Evolutionary conservation across 2,329 filamentous ascomycete species (phyloP).

Genomic region (Diaporthe citri): DNA sequence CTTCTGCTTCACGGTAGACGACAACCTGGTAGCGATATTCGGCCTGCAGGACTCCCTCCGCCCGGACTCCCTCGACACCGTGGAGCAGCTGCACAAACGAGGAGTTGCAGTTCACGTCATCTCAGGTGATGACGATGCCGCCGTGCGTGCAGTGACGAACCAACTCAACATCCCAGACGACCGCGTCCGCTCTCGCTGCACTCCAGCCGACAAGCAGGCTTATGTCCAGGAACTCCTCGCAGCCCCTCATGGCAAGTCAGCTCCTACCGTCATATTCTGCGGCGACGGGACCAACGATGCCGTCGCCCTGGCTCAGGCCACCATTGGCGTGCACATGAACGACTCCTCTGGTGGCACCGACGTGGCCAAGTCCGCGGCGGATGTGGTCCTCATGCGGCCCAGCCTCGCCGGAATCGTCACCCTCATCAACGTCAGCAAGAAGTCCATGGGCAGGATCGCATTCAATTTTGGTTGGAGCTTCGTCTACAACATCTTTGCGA

Average conservation of each 20-base stretch:
- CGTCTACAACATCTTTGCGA: slow-evolving; percentile 77
- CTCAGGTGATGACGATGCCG: slow-evolving; percentile 66
- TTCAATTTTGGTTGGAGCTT: slow-evolving; percentile 81
- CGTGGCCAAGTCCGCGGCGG: slow-evolving; percentile 75
- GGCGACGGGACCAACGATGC: slow-evolving; percentile 88
- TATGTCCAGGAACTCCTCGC: slow-evolving; percentile 57
- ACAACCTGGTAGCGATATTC: slow-evolving; percentile 54
- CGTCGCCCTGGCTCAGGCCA: slow-evolving; percentile 76
- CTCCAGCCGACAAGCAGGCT: slow-evolving; percentile 59
- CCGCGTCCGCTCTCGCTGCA: slow-evolving; percentile 57
- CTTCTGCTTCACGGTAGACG: slow-evolving; percentile 61
- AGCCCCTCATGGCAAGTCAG: slow-evolving; percentile 18
- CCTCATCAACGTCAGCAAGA: slow-evolving; percentile 66
- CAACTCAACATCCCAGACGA: slow-evolving; percentile 54
- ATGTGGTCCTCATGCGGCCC: slow-evolving; percentile 75
- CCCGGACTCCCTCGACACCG: slow-evolving; percentile 52
- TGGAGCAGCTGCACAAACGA: slow-evolving; percentile 52
- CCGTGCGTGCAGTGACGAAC: slow-evolving; percentile 57
- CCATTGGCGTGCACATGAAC: slow-evolving; percentile 78
- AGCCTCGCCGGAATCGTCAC: slow-evolving; percentile 67
- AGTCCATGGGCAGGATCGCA: slow-evolving; percentile 61
- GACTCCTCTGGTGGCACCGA: slow-evolving; percentile 65
- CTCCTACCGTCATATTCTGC: slow-evolving; percentile 71
- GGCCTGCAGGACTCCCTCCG: slow-evolving; percentile 62
- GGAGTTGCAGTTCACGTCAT: slow-evolving; percentile 61